Conservation (phyloP, 139 green algal genomes). For the Pleodorina starrii region DNA sequence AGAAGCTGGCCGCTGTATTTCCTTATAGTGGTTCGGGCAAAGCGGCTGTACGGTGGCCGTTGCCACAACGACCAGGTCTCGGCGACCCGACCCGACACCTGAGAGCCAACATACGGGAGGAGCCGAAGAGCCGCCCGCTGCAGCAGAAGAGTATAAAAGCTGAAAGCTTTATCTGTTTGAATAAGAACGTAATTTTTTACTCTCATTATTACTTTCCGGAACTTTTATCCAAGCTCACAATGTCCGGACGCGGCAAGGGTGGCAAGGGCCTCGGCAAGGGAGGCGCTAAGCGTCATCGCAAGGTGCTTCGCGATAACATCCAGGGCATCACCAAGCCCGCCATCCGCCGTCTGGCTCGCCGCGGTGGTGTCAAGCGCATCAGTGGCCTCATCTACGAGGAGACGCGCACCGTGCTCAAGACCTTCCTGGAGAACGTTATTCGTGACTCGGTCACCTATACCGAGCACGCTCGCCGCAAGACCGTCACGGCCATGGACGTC, state of each 20-base stretch:
- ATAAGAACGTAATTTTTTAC: too few species aligned
- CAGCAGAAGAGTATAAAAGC: too few species aligned
- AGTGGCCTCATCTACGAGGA: constrained; percentile 94
- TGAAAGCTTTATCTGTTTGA: too few species aligned
- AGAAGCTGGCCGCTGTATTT: too few species aligned
- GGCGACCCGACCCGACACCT: background rate
- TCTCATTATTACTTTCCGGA: too few species aligned
- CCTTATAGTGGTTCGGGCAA: too few species aligned
- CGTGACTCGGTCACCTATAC: constrained; percentile 98
- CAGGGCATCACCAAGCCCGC: constrained; percentile 97
- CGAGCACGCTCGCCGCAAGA: constrained; percentile 97
- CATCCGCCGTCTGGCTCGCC: constrained; percentile 89
- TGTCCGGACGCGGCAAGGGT: constrained; percentile 92
- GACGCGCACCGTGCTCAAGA: constrained; percentile 91
- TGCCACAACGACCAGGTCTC: too few species aligned
- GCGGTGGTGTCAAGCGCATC: constrained; percentile 92
- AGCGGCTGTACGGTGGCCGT: background rate
- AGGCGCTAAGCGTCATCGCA: constrained; percentile 93
- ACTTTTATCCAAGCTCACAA: too few species aligned
- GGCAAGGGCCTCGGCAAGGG: constrained; percentile 94
- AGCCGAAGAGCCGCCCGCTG: too few species aligned
- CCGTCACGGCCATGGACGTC: constrained; percentile 96
- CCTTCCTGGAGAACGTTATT: constrained; percentile 95
- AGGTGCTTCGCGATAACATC: constrained; percentile 95
- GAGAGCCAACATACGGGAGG: too few species aligned